Conservation (phyloP, 768 basidiomycete species). For the Tubosaeta brunneosetosa region DNA sequence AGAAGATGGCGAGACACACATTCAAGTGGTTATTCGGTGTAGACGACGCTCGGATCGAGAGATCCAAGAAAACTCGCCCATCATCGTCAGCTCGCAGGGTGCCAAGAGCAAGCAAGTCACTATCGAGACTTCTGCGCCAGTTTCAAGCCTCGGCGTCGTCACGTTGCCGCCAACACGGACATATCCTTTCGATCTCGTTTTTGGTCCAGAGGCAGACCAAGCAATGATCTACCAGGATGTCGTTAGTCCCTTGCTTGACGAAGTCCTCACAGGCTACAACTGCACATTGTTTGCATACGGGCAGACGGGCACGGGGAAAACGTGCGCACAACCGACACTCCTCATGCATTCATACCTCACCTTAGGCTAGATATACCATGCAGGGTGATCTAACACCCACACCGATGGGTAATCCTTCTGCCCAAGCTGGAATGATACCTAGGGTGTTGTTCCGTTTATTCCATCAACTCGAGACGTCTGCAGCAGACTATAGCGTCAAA, state of each 20-base stretch:
- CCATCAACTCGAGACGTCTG: constrained; percentile 72
- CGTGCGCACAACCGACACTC: constrained; percentile 50
- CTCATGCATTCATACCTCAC: constrained; percentile 9
- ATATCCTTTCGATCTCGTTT: constrained; percentile 93
- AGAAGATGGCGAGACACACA: constrained; percentile 70
- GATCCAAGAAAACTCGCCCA: constrained; percentile 79
- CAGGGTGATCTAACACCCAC: constrained; percentile 87
- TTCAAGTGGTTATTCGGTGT: constrained; percentile 90
- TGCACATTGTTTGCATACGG: constrained; percentile 98
- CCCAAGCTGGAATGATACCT: constrained; percentile 93
- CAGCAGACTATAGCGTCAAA: constrained; percentile 85
- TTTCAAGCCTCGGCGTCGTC: constrained; percentile 67
- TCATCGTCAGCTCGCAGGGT: constrained; percentile 76
- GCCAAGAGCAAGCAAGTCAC: constrained; percentile 72
- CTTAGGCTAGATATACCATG: constrained; percentile 81
- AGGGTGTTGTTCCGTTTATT: constrained; percentile 90
- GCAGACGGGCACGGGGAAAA: constrained; percentile 98
- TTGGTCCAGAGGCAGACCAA: constrained; percentile 96
- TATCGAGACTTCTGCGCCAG: constrained; percentile 70
- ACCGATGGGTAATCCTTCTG: constrained; percentile 81
- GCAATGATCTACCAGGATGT: constrained; percentile 91
- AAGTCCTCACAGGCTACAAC: constrained; percentile 95
- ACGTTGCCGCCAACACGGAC: constrained; percentile 75
- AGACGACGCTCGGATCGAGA: constrained; percentile 83
- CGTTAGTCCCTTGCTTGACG: constrained; percentile 86